phyloP scores from a whole-genome alignment of 2,329 filamentous ascomycete genomes.

The Cryphonectria parasitica region DNA sequence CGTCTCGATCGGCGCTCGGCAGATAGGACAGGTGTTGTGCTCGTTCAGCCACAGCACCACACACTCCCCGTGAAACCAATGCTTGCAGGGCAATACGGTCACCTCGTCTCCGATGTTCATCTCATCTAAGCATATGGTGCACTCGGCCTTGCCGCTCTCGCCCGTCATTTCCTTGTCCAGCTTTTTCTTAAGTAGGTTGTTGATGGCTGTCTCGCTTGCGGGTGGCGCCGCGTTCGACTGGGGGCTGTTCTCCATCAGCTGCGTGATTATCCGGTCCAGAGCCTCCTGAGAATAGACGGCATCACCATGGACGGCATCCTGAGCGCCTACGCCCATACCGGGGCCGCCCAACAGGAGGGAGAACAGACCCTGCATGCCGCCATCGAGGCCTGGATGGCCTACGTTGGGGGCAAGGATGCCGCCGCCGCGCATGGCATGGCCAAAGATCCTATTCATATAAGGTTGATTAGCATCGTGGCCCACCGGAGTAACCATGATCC shows the following conservation, averaged over 20 bases:
- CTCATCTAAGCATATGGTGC: slow-evolving; percentile 93
- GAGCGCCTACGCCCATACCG: slow-evolving; percentile 36
- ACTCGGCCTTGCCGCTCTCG: slow-evolving; percentile 73
- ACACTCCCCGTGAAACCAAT: slow-evolving; percentile 91
- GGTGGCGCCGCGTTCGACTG: slow-evolving; percentile 80
- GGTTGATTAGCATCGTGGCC: slow-evolving; percentile 38
- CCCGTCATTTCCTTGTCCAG: slow-evolving; percentile 72
- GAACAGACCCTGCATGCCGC: slow-evolving; percentile 57
- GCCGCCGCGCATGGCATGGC: slow-evolving; percentile 46
- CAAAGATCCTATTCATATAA: slow-evolving; percentile 47
- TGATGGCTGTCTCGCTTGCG: slow-evolving; percentile 75
- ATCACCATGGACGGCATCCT: slow-evolving; percentile 67
- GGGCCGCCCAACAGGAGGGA: slow-evolving; percentile 53
- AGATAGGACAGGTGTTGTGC: slow-evolving; percentile 91
- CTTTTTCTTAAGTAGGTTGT: slow-evolving; percentile 70
- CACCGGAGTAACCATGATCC: slow-evolving; percentile 27
- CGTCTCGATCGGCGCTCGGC: slow-evolving; percentile 62
- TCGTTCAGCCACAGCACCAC: slow-evolving; percentile 83
- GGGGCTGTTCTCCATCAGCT: slow-evolving; percentile 83
- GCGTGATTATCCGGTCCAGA: slow-evolving; percentile 83
- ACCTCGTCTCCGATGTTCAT: slow-evolving; percentile 75
- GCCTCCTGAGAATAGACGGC: slow-evolving; percentile 90
- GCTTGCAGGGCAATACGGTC: slow-evolving; percentile 79
- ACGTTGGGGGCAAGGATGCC: slow-evolving; percentile 35
- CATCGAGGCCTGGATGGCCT: slow-evolving; percentile 37